Evolutionary conservation across 2,329 filamentous ascomycete genomes (phyloP).

Genomic region (Aureobasidium namibiae): DNA sequence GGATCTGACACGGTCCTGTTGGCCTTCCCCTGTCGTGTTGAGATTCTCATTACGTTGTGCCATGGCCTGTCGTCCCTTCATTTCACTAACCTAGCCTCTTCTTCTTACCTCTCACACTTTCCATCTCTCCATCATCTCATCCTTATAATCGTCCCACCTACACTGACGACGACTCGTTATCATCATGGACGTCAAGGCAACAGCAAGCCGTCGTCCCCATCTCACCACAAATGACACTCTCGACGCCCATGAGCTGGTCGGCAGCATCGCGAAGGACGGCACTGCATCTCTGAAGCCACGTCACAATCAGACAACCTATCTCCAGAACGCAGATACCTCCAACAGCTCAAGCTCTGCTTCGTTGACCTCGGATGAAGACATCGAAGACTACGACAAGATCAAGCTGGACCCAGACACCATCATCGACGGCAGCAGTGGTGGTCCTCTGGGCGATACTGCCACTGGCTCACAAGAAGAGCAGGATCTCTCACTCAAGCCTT

Average conservation of each 20-base stretch:
- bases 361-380: conserved; percentile 23
- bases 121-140: not conserved
- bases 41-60: not conserved
- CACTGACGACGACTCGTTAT: not conserved
- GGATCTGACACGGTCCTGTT: not conserved
- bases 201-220: conserved; percentile 12
- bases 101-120: not conserved
- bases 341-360: not conserved
- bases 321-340: not conserved
- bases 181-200: not conserved
- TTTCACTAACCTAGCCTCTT: not conserved
- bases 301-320: not conserved
- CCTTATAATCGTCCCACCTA: not conserved
- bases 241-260: conserved; percentile 18
- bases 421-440: conserved; percentile 24
- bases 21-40: not conserved
- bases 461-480: not conserved
- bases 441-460: not conserved
- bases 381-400: conserved; percentile 35
- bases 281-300: conserved; percentile 16
- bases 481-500: not conserved
- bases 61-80: not conserved
- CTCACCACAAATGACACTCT: conserved; percentile 18
- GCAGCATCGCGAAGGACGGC: conserved; percentile 18
- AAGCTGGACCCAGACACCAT: conserved; percentile 29